Evolutionary conservation across 305 asterid species (phyloP), one percentile per base, ranked within the genome.

Genomic region (Fraxinus floribunda): DNA sequence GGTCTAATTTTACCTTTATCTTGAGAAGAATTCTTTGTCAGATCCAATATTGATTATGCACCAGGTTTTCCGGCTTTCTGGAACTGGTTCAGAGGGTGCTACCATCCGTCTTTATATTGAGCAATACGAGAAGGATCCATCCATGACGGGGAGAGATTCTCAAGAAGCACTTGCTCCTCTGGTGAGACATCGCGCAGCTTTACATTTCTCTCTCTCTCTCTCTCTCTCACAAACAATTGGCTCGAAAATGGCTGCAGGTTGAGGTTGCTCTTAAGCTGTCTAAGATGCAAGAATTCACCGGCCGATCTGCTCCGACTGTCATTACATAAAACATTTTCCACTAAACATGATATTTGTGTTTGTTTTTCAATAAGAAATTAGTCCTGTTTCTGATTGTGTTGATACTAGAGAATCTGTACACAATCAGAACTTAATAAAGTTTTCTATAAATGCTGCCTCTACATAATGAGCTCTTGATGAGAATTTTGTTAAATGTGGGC

Each of bases 81-180:
- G 99, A 86, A 96, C 99, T 83, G 99, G 99, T 24, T 96, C 99
- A 9, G 99, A 92, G 87, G 99, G 97, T 44, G 99, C 99, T 13
- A 96, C 99, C 7, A 94, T 96, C 82, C 98, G 99, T 81, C 93
- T 96, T 74, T 96, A 96, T 88, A 93, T 96, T 34, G 98, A 96
- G 88, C 99, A 96, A 83, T 96, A 94, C 44, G 98, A 93, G 89
- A 92, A 91, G 80, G 97, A 93, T 83, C 52, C 98, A 24, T 88
- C 93, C 79, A 96, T 93, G 90, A 96, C 64, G n/a, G 97, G 98
- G 68, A 88, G 94, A 86, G 99, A 94, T 24, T 94, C 99, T 74
- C 88, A 84, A 36, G 97, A 94, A 0, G 97, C 99, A 39, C 99
- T 95, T 84, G 94, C 95, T 87, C 98, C 98, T 29, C 89, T 96